Base-by-base conservation (phyloP, 2,329 filamentous ascomycete species). In the Hawksworthiomyces lignivorus region DNA sequence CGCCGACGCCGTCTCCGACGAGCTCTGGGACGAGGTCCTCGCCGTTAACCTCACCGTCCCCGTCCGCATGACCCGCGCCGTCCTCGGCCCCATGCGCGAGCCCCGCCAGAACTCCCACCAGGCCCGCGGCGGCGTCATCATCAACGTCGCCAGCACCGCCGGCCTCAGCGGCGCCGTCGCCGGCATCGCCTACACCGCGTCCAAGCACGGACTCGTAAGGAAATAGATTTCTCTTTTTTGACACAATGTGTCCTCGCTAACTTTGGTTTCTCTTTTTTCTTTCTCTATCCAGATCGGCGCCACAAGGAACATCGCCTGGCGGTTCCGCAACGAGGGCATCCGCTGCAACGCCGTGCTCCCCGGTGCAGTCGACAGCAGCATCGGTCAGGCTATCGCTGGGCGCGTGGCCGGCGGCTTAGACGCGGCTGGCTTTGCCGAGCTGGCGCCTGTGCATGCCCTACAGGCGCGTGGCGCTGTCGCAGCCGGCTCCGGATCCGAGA, bases 1-100 rank as follows among this genome's bases (percentile, higher is more conserved):
- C 9, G 65, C 61, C 6, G 56, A 60, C 38, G 48, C 63, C 2
- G 57, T 72, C 18, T 56, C 58, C 3, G 68, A 52, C 28, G 38
- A n/a, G 18, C 40, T 46, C 35, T 52, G 50, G 50, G 47, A 48
- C 36, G 22, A 36, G 8, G 48, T 51, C n/a, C 35, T 52, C 10
- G 50, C 47, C 68, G 62, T 72, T 34, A 73, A 73, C 45, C 53
- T 73, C 39, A 72, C 68, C 8, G 70, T 69, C n/a, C 67, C 62
- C 32, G 72, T 73, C 65, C 69, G 71, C 51, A 57, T 71, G 54
- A 71, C 69, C 54, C 59, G 64, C 3, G 62, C 62, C 15, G 65
- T 69, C 1, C 47, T 70, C 7, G 59, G 60, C 5, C 54, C 55
- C 29, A 68, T 68, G 63, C 44, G 56, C 56, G 70, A 64, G n/a